phyloP scores from a whole-genome alignment of 305 asterid species.

The Fraxinus platypoda region DNA sequence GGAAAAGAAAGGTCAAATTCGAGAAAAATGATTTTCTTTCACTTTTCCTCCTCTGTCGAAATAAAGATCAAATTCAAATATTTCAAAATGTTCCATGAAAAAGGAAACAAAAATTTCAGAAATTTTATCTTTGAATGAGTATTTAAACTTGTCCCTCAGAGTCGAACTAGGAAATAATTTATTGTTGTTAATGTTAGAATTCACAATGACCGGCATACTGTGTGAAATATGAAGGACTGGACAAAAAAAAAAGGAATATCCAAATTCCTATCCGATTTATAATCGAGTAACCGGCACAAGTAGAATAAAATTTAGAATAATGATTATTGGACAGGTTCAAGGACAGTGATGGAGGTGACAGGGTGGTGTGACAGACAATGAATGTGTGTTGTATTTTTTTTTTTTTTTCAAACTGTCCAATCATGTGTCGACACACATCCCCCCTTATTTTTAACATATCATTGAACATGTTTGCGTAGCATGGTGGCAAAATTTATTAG shows the following conservation, averaged over 20 bases:
- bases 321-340: no score
- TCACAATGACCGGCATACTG: background rate
- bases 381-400: no score
- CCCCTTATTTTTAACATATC: no score
- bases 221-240: background rate
- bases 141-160: background rate
- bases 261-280: background rate
- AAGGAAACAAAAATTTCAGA: background rate
- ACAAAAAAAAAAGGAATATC: background rate
- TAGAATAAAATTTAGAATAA: background rate
- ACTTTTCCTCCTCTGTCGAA: no score
- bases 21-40: background rate
- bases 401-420: no score
- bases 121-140: background rate
- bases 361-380: no score
- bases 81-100: background rate
- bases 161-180: background rate
- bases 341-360: no score
- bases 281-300: background rate
- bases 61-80: no score
- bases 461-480: no score
- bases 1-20: background rate
- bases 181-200: background rate
- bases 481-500: no score
- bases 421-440: no score